phyloP scores from a whole-genome alignment of 768 basidiomycete genomes.

The Leccinum broughii region DNA sequence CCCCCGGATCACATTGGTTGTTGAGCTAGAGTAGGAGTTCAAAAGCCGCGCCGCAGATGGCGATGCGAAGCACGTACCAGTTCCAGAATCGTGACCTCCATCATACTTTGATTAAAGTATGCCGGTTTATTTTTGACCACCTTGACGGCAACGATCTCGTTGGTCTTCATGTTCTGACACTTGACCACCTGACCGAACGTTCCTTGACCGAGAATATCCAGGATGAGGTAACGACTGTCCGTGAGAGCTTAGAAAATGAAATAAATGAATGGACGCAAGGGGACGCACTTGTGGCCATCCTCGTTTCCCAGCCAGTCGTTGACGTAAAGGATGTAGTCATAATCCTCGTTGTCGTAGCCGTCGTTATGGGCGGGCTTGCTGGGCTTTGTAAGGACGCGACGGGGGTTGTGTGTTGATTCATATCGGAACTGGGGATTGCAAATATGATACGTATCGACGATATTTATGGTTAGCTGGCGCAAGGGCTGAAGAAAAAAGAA shows the following conservation, averaged over 20 bases:
- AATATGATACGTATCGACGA: conserved; percentile 88
- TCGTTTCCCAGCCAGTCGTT: conserved; percentile 97
- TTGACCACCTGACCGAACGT: conserved; percentile 99
- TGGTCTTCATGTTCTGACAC: conserved; percentile 99
- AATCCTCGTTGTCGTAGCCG: conserved; percentile 98
- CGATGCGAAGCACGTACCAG: conserved; percentile 59
- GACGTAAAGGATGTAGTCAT: conserved; percentile 98
- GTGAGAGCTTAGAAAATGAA: conserved; percentile 14
- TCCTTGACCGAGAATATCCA: conserved; percentile 97
- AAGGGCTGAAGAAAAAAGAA: conserved; percentile 42
- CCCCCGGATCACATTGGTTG: conserved; percentile 88
- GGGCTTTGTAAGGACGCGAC: conserved; percentile 96
- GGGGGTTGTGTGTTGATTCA: conserved; percentile 91
- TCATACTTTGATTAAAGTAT: conserved; percentile 99
- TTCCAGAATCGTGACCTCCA: conserved; percentile 98
- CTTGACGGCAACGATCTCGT: conserved; percentile 98
- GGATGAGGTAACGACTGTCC: conserved; percentile 80
- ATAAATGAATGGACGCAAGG: background rate
- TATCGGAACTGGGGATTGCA: conserved; percentile 96
- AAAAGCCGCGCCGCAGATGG: background rate
- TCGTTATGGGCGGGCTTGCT: conserved; percentile 96
- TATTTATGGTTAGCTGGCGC: conserved; percentile 77
- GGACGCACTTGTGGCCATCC: conserved; percentile 87
- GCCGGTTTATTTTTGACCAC: conserved; percentile 99
- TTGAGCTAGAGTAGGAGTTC: conserved; percentile 65